Evolutionary conservation across 305 asterid species (phyloP).

Genomic region (Fraxinus baroniana): DNA sequence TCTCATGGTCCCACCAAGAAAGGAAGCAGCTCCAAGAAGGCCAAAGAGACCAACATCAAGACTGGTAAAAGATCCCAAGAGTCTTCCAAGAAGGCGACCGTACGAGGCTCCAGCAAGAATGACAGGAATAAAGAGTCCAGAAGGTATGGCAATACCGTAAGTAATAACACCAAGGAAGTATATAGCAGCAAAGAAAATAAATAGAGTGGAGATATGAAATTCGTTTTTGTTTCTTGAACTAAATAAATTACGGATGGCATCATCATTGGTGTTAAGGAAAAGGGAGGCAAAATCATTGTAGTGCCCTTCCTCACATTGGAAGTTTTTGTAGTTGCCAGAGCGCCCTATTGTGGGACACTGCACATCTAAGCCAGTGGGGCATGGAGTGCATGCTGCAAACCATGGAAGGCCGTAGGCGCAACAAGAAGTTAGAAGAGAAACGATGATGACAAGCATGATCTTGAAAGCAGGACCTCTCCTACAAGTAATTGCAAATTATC

Average conservation of each 20-base stretch:
- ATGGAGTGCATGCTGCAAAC: constrained; percentile 70
- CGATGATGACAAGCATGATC: constrained; percentile 61
- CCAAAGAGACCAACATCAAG: constrained; percentile 78
- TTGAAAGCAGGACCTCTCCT: constrained; percentile 81
- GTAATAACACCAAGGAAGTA: constrained; percentile 84
- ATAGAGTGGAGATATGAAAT: constrained; percentile 59
- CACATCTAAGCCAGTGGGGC: constrained; percentile 52
- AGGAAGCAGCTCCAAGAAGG: constrained; percentile 92
- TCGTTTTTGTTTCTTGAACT: constrained; percentile 49
- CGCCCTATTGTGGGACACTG: constrained; percentile 76
- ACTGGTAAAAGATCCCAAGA: constrained; percentile 53
- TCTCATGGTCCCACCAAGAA: constrained; percentile 97
- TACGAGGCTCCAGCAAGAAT: constrained; percentile 94
- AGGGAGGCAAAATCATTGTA: constrained; percentile 93
- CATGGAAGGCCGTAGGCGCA: constrained; percentile 83
- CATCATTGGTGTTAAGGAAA: constrained; percentile 83
- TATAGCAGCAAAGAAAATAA: constrained; percentile 55
- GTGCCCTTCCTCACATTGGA: constrained; percentile 70
- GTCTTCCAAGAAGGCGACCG: constrained; percentile 77
- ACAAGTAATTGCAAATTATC: constrained; percentile 34
- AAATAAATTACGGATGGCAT: constrained; percentile 85
- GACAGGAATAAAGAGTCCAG: constrained; percentile 96
- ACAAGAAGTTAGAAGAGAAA: constrained; percentile 81
- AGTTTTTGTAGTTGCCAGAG: constrained; percentile 76
- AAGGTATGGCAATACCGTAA: constrained; percentile 91